Evolutionary conservation across 1,139 yeast species (phyloP), one percentile per base, ranked within the genome.

Genomic region (Suhomyces wounanorum): DNA sequence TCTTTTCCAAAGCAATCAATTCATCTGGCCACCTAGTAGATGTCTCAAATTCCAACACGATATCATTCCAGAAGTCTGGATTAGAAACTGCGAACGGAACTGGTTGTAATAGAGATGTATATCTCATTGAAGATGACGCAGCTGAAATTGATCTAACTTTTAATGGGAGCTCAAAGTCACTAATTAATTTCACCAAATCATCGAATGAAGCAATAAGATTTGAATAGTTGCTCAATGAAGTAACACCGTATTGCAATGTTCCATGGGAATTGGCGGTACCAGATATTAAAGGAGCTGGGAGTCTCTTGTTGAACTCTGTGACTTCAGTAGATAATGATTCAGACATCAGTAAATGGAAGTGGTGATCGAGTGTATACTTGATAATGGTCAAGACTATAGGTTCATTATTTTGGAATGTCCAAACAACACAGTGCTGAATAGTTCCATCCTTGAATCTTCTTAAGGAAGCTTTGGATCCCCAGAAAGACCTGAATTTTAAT

Each of bases 11-110:
- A 0, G 97, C 92, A 36, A 78, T 73, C 5, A 90, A 66, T 66
- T 94, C 97, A 68, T 89, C 96, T 1, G 99, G 99, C 99, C 99
- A 95, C 66, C 85, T 84, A n/a, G 84, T 78, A 1, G 97, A 88
- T 3, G 89, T 76, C 70, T 95, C 99, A 67, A 95, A 90, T 67
- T 91, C 96, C 44, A 95, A 68, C 11, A 92, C 78, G 25, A 86
- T 84, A 47, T 87, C 91, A 58, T 88, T 89, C 76, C 89, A 83
- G 59, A 87, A 88, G 63, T 89, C 92, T 6, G 92, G 92, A 59
- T 82, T 86, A 1, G 89, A 80, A 3, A 73, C 69, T 14, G 95
- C 94, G 72, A 81, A 89, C 39, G 97, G 96, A 38, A 85, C 89
- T 0, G 98, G 97, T 58, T 83, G 85, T 54, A 85, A 76, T 11